Conservation (phyloP, 164 flowering plant species). For the Aristolochia fimbriata region DNA sequence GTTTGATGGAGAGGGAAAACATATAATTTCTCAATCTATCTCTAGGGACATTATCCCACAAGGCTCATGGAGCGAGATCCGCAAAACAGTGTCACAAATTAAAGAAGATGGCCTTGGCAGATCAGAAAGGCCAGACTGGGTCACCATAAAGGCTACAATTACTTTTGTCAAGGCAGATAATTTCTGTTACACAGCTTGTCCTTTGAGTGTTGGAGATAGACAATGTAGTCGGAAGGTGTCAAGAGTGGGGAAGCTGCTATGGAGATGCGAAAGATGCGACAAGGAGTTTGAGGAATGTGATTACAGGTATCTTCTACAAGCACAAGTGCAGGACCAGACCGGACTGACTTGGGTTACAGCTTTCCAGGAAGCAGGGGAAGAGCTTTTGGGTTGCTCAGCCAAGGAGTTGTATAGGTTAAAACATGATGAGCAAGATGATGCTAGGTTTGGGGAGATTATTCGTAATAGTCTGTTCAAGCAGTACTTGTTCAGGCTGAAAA, state of each 20-base stretch:
- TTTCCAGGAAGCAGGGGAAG: conserved; percentile 92
- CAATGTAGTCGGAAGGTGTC: conserved; percentile 87
- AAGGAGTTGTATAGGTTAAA: conserved; percentile 72
- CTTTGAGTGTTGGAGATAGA: conserved; percentile 86
- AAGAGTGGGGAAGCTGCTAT: conserved; percentile 41
- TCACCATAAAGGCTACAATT: conserved; percentile 61
- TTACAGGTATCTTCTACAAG: conserved; percentile 86
- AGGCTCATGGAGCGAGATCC: conserved; percentile 44
- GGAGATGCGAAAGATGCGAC: conserved; percentile 92
- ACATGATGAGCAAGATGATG: conserved; percentile 54
- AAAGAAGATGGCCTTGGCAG: conserved; percentile 90
- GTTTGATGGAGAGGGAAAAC: conserved; percentile 74
- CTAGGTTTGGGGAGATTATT: conserved; percentile 42
- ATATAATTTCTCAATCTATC: conserved; percentile 51
- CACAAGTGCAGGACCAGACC: conserved; percentile 83
- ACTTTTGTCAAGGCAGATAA: conserved; percentile 70
- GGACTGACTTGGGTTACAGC: conserved; percentile 95
- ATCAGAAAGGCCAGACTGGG: conserved; percentile 87
- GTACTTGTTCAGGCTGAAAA: conserved; percentile 62
- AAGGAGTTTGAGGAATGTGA: conserved; percentile 87
- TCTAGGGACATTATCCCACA: conserved; percentile 57
- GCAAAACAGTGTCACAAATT: conserved; percentile 74
- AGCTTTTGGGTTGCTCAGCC: conserved; percentile 75
- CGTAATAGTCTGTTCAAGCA: conserved; percentile 40
- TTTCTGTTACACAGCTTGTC: conserved; percentile 94